These are phyloP conservation scores for Diplodia intermedia DNA, from an alignment of 2,329 filamentous ascomycete species.

Conservation along the genomic window DNA sequence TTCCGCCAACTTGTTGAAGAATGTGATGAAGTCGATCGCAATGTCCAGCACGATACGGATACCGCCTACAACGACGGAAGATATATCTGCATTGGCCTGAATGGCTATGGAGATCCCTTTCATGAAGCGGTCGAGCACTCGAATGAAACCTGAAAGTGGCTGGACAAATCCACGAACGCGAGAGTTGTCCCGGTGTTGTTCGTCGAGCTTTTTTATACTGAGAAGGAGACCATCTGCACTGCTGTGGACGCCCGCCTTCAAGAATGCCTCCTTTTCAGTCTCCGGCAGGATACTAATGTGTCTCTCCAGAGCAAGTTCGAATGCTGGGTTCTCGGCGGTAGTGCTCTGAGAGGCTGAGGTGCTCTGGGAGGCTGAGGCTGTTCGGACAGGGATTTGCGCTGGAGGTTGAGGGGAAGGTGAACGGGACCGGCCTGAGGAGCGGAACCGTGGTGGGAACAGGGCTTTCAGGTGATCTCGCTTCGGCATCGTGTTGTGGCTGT, in stretches of 20 bases:
- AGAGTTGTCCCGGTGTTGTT: conserved; percentile 35
- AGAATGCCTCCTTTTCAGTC: conserved; percentile 35
- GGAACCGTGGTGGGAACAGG: too few species aligned
- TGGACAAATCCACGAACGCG: conserved; percentile 36
- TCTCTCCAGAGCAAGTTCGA: background rate
- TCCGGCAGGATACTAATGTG: conserved; percentile 34
- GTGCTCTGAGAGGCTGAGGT: too few species aligned
- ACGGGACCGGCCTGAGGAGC: too few species aligned
- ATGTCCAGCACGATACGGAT: conserved; percentile 37
- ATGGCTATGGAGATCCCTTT: conserved; percentile 37
- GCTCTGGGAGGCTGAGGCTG: too few species aligned
- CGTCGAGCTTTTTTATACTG: conserved; percentile 32
- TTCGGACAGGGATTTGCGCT: too few species aligned
- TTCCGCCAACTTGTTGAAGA: conserved; percentile 31
- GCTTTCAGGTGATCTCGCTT: too few species aligned
- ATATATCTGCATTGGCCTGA: conserved; percentile 36
- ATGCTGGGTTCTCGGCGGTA: too few species aligned
- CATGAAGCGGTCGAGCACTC: conserved; percentile 38
- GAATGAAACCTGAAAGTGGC: conserved; percentile 36
- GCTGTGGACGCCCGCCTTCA: conserved; percentile 31
- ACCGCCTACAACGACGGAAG: conserved; percentile 37
- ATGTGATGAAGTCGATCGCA: conserved; percentile 36
- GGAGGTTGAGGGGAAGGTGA: too few species aligned
- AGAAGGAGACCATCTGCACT: conserved; percentile 35
- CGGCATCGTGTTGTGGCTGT: too few species aligned